Evolutionary conservation across 1,284 basidiomycete genomes (phyloP).

Genomic region (Xerocomus minutiporus): DNA sequence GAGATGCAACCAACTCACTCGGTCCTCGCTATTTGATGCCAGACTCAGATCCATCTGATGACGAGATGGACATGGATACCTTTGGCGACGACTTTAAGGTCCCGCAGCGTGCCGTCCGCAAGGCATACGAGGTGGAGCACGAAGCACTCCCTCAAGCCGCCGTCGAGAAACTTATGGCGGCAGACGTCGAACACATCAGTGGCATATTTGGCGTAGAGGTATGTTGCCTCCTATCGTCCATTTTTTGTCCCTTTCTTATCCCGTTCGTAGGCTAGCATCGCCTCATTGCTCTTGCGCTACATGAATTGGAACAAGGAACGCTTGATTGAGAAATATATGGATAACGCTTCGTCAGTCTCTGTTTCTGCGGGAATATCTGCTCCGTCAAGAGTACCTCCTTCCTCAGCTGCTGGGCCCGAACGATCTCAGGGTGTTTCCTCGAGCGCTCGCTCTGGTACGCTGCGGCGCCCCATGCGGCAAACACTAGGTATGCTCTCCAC

Average conservation of each 20-base stretch:
- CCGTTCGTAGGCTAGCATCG: conserved; percentile 43
- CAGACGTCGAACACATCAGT: conserved; percentile 79
- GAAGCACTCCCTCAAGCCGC: conserved; percentile 68
- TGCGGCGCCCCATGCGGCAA: conserved; percentile 43
- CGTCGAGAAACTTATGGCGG: conserved; percentile 72
- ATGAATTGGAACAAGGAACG: conserved; percentile 95
- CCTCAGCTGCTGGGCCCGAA: conserved; percentile 32
- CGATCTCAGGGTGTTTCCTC: conserved; percentile 30
- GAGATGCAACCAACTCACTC: conserved; percentile 14
- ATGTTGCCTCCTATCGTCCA: conserved; percentile 34
- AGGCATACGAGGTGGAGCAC: conserved; percentile 75
- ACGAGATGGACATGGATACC: conserved; percentile 64
- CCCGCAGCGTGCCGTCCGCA: conserved; percentile 51
- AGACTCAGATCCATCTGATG: conserved; percentile 49
- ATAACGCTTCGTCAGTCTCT: conserved; percentile 69
- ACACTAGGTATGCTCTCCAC: conserved; percentile 19
- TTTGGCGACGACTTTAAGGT: conserved; percentile 61
- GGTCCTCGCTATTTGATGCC: background rate
- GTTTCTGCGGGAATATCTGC: conserved; percentile 62
- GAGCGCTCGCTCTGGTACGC: conserved; percentile 22
- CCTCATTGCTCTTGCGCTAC: conserved; percentile 79
- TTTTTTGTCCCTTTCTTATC: background rate
- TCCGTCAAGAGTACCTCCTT: conserved; percentile 35
- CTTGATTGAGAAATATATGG: conserved; percentile 94
- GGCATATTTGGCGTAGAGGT: conserved; percentile 84